phyloP scores from a whole-genome alignment of 140 eudicot species.

The Anethum foeniculum region DNA sequence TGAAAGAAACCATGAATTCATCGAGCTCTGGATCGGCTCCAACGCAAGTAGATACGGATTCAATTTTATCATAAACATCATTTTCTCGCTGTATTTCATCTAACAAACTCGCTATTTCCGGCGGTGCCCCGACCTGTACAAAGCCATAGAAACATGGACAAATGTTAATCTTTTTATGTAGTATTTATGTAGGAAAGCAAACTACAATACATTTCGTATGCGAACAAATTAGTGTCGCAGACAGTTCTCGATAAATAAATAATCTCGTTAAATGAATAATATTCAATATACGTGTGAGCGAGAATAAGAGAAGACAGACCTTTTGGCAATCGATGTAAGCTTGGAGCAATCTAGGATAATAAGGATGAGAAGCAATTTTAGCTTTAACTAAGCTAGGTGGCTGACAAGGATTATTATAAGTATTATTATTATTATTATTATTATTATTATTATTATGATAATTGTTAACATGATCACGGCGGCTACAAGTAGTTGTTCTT shows the following conservation, averaged over 20 bases:
- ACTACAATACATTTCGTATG: too few species aligned
- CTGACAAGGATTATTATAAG: neutral
- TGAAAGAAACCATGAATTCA: slow-evolving; percentile 67
- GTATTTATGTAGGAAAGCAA: too few species aligned
- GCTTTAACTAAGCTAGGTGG: slow-evolving; percentile 40
- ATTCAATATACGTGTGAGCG: neutral
- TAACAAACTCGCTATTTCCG: slow-evolving; percentile 51
- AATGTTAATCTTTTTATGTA: neutral
- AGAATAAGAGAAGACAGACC: slow-evolving; percentile 41
- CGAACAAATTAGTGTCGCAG: too few species aligned
- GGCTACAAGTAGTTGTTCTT: slow-evolving; percentile 18
- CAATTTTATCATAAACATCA: slow-evolving; percentile 30
- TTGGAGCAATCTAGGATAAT: slow-evolving; percentile 64
- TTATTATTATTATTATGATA: slow-evolving; percentile 15
- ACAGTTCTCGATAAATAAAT: neutral
- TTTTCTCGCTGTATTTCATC: slow-evolving; percentile 76
- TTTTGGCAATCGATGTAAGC: slow-evolving; percentile 89
- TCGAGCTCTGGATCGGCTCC: slow-evolving; percentile 97
- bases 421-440: slow-evolving; percentile 10
- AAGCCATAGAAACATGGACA: neutral
- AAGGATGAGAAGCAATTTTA: slow-evolving; percentile 85
- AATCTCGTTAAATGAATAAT: neutral
- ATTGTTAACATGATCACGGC: slow-evolving; percentile 21
- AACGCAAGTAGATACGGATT: slow-evolving; percentile 33
- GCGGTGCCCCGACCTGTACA: slow-evolving; percentile 85